Base-by-base conservation (phyloP, 345 rosid species). In the Noccaea bulbosa region DNA sequence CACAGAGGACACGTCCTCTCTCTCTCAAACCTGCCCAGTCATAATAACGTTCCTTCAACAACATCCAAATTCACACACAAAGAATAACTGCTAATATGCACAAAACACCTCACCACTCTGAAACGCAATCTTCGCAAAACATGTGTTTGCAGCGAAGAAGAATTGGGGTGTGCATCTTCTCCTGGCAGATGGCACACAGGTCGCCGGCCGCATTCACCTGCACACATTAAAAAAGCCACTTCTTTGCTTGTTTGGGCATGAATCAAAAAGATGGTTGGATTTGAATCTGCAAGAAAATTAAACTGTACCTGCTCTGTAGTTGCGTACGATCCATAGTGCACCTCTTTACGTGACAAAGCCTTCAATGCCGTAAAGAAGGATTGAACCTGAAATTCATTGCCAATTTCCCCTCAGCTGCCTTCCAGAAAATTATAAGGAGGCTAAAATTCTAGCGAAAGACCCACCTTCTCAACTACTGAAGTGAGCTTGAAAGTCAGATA, bases 1-100 rank as follows among this genome's bases (percentile, higher is more conserved):
- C 99, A 94, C 85, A 94, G 79, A 5, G 99, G 99, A 62, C 99
- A 94, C 1, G 97, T 94, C 83, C 99, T 79, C 75, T 92, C 99
- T 83, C 99, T 86, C 83, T 94, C 99, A 76, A 94, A 92, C 97
- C 98, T 93, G 91, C 15, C 75, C 76, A 55, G 63, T 30, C 59
- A 55, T 41, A 48, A 62, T 55, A 61, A 62, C 71, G 46, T 55
- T 47, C 61, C 15, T 32, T 70, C 50, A 69, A 41, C 57, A 54
- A 41, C 65, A 54, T 74, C 43, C 50, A 34, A 11, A 51, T 45
- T 11, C 67, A 50, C 33, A 67, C 43, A 60, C 22, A 50, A 38
- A 51, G 22, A 27, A 50, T 16, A 61, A 16, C 9, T 68, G 57
- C 11, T 16, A 27, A 33, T 62, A 62, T 47, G 59, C 62, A 70